Percentiles rank a stretch among this genome's conserved stretches.
These are phyloP conservation scores for Russula ochroleuca DNA, from an alignment of 768 basidiomycete species.

Conservation along the genomic window DNA sequence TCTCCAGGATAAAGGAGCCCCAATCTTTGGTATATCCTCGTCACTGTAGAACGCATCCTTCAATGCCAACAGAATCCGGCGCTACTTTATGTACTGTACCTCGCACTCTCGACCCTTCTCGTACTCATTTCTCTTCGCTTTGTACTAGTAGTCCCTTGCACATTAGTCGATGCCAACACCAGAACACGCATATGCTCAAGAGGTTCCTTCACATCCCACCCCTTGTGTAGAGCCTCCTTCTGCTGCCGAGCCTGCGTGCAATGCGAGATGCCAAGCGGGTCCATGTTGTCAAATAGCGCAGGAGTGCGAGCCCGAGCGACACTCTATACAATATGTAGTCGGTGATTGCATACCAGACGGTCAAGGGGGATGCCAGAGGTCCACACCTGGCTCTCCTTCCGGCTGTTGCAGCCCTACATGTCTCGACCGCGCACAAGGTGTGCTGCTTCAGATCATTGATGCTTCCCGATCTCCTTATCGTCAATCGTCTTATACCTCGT, in stretches of 20 bases:
- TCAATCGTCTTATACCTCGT: neutral
- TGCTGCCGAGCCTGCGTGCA: neutral
- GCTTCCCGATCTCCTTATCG: neutral
- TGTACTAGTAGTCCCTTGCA: neutral
- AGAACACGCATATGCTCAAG: neutral
- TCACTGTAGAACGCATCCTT: neutral
- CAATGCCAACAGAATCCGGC: neutral
- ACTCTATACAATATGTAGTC: neutral
- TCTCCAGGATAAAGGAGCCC: too few species aligned
- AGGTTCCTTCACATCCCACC: neutral
- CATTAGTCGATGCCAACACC: neutral
- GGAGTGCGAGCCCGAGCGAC: neutral
- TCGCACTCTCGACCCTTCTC: neutral
- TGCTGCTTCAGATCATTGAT: neutral
- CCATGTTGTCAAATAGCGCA: slow-evolving; percentile 5
- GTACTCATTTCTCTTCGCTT: neutral
- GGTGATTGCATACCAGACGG: slow-evolving; percentile 20
- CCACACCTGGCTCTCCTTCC: neutral
- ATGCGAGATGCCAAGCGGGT: neutral
- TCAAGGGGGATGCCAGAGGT: slow-evolving; percentile 17
- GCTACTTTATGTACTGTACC: neutral
- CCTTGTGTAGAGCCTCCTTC: neutral
- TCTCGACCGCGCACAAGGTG: neutral
- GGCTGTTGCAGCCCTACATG: neutral
- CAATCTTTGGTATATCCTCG: neutral